Conservation (phyloP, 306 rosid species). For the Erythrophleum fordii region DNA sequence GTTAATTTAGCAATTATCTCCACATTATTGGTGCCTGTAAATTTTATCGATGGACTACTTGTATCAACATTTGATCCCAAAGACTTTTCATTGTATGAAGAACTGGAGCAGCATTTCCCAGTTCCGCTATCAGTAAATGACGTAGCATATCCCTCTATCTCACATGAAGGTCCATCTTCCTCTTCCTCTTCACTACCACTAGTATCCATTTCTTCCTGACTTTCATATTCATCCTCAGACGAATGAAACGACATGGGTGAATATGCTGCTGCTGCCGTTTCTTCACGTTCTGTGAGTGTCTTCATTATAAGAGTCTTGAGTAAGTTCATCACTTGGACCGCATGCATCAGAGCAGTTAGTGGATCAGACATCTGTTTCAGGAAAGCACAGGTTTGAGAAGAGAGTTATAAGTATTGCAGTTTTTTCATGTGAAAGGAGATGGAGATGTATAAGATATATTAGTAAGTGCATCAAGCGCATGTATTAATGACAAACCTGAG, state of each 20-base stretch:
- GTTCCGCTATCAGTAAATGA: slow-evolving; percentile 55
- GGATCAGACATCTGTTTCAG: slow-evolving; percentile 95
- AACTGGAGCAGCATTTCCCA: slow-evolving; percentile 47
- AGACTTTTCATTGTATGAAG: slow-evolving; percentile 42
- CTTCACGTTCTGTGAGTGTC: slow-evolving; percentile 80
- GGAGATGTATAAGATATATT: neutral
- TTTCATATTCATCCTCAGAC: slow-evolving; percentile 71
- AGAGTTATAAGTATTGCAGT: neutral
- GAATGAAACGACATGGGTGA: slow-evolving; percentile 82
- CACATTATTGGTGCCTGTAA: slow-evolving; percentile 44
- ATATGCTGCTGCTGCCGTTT: slow-evolving; percentile 60
- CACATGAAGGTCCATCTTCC: slow-evolving; percentile 56
- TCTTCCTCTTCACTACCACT: slow-evolving; percentile 65
- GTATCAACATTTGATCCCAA: slow-evolving; percentile 42
- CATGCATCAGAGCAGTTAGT: slow-evolving; percentile 95
- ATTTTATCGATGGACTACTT: slow-evolving; percentile 47
- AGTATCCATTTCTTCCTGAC: slow-evolving; percentile 75
- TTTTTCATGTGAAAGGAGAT: neutral
- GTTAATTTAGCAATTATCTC: slow-evolving; percentile 54
- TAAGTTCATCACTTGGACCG: slow-evolving; percentile 98
- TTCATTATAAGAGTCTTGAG: slow-evolving; percentile 86
- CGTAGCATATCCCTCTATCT: slow-evolving; percentile 40
- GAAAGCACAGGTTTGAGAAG: neutral
- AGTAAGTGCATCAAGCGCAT: neutral
- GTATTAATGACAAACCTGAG: slow-evolving; percentile 59